Conservation (phyloP, 23 red algal genomes). For the Gracilaria vermiculophylla region DNA sequence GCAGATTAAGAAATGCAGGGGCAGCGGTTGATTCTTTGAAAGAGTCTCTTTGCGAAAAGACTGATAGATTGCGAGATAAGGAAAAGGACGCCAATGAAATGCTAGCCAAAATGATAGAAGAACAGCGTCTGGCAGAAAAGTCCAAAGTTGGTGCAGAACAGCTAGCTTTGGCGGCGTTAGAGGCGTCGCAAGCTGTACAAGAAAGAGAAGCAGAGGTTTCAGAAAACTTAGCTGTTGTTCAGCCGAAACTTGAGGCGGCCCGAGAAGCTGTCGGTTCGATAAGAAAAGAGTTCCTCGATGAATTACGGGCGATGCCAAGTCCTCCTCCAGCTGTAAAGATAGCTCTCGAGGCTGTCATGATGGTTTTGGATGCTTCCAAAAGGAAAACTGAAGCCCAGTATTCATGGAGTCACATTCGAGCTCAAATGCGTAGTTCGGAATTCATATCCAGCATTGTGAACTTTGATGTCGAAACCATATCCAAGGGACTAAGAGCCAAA, state of each 20-base stretch:
- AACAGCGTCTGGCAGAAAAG: slow-evolving; percentile 71
- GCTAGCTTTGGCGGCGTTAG: slow-evolving; percentile 45
- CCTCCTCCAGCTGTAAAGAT: slow-evolving; percentile 60
- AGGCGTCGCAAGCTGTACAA: slow-evolving; percentile 29
- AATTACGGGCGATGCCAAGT: slow-evolving; percentile 72
- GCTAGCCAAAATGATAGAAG: slow-evolving; percentile 57
- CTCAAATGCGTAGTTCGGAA: slow-evolving; percentile 56
- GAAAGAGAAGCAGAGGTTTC: slow-evolving; percentile 55
- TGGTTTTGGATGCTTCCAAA: slow-evolving; percentile 54
- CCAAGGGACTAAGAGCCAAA: neutral
- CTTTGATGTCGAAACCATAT: slow-evolving; percentile 38
- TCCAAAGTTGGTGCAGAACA: slow-evolving; percentile 62
- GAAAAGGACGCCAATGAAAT: slow-evolving; percentile 51
- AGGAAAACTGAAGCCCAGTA: neutral
- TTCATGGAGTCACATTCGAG: slow-evolving; percentile 54
- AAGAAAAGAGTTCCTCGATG: slow-evolving; percentile 65
- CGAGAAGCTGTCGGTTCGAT: slow-evolving; percentile 60
- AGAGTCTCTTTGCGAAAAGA: slow-evolving; percentile 26
- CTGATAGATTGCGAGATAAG: slow-evolving; percentile 14
- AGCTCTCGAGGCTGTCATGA: slow-evolving; percentile 64
- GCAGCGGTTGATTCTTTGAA: slow-evolving; percentile 48
- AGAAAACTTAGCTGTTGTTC: slow-evolving; percentile 37
- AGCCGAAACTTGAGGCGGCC: slow-evolving; percentile 60
- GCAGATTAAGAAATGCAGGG: slow-evolving; percentile 39
- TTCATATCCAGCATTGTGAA: slow-evolving; percentile 67